A percentile compares a stretch with the other conserved stretches of the same genome.
These are phyloP conservation scores for Thelephora terrestris DNA, from an alignment of 1,284 basidiomycete genomes.

Conservation along the genomic window DNA sequence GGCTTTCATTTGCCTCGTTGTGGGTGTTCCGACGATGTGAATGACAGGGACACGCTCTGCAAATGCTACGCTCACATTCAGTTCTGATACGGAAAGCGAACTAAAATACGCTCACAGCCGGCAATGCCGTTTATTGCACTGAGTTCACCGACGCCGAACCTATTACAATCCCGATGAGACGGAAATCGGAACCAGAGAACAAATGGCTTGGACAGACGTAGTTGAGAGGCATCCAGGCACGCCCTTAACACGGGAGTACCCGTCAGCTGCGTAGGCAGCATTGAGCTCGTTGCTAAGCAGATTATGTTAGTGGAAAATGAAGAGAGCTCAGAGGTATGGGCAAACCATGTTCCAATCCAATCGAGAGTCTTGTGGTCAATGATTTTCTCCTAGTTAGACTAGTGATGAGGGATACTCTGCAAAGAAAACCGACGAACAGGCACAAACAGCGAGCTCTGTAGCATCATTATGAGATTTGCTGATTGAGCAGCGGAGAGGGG, in stretches of 20 bases:
- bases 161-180: conserved; percentile 24
- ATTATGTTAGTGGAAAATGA: background rate
- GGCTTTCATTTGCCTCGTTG: conserved; percentile 58
- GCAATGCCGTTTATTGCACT: conserved; percentile 78
- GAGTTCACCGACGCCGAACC: conserved; percentile 87
- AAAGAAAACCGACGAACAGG: too few relatives aligned
- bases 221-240: conserved; percentile 65
- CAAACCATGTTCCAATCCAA: conserved; percentile 86
- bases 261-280: conserved; percentile 86
- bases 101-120: conserved; percentile 33
- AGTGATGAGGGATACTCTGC: background rate
- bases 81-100: background rate
- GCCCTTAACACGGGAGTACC: conserved; percentile 83
- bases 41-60: conserved; percentile 89
- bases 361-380: conserved; percentile 72
- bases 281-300: conserved; percentile 73
- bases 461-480: background rate
- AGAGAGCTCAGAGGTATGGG: background rate
- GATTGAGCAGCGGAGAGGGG: background rate
- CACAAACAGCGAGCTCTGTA: conserved; percentile 43
- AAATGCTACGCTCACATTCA: conserved; percentile 37
- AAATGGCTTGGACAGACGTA: conserved; percentile 35
- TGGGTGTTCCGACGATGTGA: conserved; percentile 86
- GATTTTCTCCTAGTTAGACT: conserved; percentile 55
- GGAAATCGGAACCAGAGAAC: conserved; percentile 1